Percentiles rank a stretch among this genome's conserved stretches.
Evolutionary conservation across 805 yeast genomes (phyloP).

Genomic region (Priceomyces melissophilus): DNA sequence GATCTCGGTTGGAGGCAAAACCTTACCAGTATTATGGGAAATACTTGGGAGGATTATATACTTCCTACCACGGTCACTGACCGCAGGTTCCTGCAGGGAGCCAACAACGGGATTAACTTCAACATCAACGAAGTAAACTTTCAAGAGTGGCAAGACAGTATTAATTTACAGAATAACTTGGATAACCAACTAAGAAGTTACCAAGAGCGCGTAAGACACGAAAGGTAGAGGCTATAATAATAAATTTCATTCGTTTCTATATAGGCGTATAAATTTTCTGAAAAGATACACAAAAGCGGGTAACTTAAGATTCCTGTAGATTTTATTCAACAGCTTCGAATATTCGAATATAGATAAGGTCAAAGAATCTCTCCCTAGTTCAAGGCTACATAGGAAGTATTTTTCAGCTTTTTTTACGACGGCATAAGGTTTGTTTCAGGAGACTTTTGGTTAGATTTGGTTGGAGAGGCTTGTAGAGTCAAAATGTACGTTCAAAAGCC

Average conservation of each 20-base stretch:
- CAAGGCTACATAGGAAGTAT: too few species aligned
- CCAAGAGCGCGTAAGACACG: slow-evolving; percentile 12
- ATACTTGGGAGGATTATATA: slow-evolving; percentile 60
- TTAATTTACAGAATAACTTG: slow-evolving; percentile 44
- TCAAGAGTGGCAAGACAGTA: slow-evolving; percentile 37
- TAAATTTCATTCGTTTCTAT: background rate
- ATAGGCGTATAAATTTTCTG: too few species aligned
- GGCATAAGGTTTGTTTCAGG: too few species aligned
- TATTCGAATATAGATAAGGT: too few species aligned
- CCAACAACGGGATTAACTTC: slow-evolving; percentile 50
- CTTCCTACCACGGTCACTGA: slow-evolving; percentile 47
- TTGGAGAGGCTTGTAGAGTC: too few species aligned
- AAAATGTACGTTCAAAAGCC: slow-evolving; percentile 41
- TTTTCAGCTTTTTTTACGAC: too few species aligned
- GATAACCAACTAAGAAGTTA: slow-evolving; percentile 37
- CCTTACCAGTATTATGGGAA: slow-evolving; percentile 75
- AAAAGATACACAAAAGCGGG: slow-evolving; percentile 1
- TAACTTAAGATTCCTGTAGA: background rate
- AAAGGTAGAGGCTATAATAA: slow-evolving; percentile 5
- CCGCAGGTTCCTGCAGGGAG: slow-evolving; percentile 13
- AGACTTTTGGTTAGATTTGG: too few species aligned
- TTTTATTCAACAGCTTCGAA: background rate
- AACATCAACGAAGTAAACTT: slow-evolving; percentile 43
- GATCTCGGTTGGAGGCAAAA: slow-evolving; percentile 66
- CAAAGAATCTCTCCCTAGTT: too few species aligned